These are phyloP conservation scores for Starmera pachycereana DNA, from an alignment of 805 yeast genomes.

Conservation along the genomic window DNA sequence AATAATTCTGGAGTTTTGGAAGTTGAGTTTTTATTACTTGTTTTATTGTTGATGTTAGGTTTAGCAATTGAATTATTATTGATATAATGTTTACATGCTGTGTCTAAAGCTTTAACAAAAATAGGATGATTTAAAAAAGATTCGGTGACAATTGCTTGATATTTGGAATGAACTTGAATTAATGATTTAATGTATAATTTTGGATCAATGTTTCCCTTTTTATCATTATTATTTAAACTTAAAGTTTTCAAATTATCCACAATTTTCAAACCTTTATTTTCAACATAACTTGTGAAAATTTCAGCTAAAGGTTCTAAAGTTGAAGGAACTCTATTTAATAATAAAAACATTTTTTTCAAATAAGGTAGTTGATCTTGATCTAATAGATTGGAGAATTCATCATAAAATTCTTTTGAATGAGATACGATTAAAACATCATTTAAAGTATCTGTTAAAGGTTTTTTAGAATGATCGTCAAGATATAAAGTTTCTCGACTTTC, in stretches of 20 bases:
- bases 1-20: conserved; percentile 89
- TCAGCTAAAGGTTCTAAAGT: conserved; percentile 73
- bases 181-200: conserved; percentile 71
- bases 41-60: conserved; percentile 6
- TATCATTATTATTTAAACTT: conserved; percentile 8
- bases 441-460: conserved; percentile 63
- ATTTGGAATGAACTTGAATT: conserved; percentile 58
- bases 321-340: conserved; percentile 68
- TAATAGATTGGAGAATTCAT: conserved; percentile 65
- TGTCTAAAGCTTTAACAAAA: conserved; percentile 80
- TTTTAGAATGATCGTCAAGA: conserved; percentile 78
- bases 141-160: conserved; percentile 47
- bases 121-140: conserved; percentile 69
- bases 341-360: conserved; percentile 63
- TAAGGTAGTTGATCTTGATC: conserved; percentile 65
- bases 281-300: conserved; percentile 63
- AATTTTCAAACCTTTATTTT: conserved; percentile 49
- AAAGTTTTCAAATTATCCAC: conserved; percentile 42
- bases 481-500: conserved; percentile 65
- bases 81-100: conserved; percentile 78
- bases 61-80: conserved; percentile 76
- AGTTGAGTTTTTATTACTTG: conserved; percentile 20
- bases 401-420: conserved; percentile 67
- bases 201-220: conserved; percentile 47
- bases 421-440: conserved; percentile 68